phyloP scores from a whole-genome alignment of 2,329 filamentous ascomycete species.

The Aplosporella prunicola region DNA sequence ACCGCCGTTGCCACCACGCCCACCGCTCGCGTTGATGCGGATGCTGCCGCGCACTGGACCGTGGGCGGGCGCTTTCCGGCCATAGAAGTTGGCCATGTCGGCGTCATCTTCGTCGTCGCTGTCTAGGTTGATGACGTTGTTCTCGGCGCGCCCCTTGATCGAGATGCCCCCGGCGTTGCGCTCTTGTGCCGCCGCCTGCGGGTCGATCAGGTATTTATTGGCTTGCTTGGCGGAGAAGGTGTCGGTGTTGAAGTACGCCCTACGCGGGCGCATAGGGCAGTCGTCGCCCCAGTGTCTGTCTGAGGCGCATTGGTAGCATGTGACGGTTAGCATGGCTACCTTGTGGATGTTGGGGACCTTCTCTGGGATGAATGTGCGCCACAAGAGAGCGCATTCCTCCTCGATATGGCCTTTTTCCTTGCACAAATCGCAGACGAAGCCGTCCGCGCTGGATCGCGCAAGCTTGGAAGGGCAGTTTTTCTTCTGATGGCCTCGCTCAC shows the following conservation, averaged over 20 bases:
- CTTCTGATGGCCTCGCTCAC: conserved; percentile 50
- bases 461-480: conserved; percentile 49
- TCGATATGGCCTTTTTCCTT: conserved; percentile 48
- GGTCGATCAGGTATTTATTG: conserved; percentile 10
- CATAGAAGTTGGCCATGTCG: conserved; percentile 8
- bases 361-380: conserved; percentile 44
- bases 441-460: conserved; percentile 42
- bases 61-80: background rate
- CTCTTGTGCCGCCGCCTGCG: background rate
- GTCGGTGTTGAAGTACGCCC: background rate
- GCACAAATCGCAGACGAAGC: conserved; percentile 53
- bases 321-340: conserved; percentile 42
- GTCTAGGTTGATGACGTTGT: conserved; percentile 4
- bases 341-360: conserved; percentile 30
- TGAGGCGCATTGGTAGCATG: conserved; percentile 49
- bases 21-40: conserved; percentile 5
- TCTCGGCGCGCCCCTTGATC: conserved; percentile 12
- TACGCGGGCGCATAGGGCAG: conserved; percentile 27
- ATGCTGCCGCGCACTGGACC: conserved; percentile 6
- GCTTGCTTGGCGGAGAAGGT: conserved; percentile 13
- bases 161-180: conserved; percentile 8
- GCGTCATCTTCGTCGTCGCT: conserved; percentile 3
- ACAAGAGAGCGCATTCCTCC: conserved; percentile 49
- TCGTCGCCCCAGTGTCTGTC: conserved; percentile 49
- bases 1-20: background rate